Evolutionary conservation across 768 basidiomycete genomes (phyloP).

Genomic region (Amanita fuliginea): DNA sequence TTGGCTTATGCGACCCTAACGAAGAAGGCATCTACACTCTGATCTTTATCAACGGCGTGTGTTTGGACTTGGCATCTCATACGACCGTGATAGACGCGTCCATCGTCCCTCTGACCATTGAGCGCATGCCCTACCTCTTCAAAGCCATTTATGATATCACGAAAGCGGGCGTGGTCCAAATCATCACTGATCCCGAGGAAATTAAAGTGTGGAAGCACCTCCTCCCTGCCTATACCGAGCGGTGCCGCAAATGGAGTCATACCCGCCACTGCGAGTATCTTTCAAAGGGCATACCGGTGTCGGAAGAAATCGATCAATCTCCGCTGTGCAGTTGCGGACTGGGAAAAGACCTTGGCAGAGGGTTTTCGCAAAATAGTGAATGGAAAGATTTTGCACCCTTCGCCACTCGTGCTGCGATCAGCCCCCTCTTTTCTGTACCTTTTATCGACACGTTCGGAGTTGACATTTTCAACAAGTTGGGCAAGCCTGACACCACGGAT

Average conservation of each 20-base stretch:
- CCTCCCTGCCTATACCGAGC: constrained; percentile 38
- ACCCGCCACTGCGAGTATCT: constrained; percentile 35
- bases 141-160: not conserved
- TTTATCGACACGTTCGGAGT: constrained; percentile 29
- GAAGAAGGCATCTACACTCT: constrained; percentile 21
- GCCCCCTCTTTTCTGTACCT: constrained; percentile 41
- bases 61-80: constrained; percentile 36
- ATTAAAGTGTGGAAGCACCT: constrained; percentile 37
- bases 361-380: constrained; percentile 17
- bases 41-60: constrained; percentile 34
- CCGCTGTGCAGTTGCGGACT: constrained; percentile 45
- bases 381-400: constrained; percentile 33
- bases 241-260: constrained; percentile 45
- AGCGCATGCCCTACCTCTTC: not conserved
- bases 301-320: constrained; percentile 20
- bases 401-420: constrained; percentile 37
- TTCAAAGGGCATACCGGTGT: constrained; percentile 24
- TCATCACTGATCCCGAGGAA: constrained; percentile 21
- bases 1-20: constrained; percentile 15
- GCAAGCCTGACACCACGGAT: not conserved
- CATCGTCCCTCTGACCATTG: constrained; percentile 25
- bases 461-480: not conserved
- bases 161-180: constrained; percentile 3
- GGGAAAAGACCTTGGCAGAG: constrained; percentile 30
- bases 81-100: constrained; percentile 42